These are phyloP conservation scores for Scheffersomyces illinoinensis DNA, from an alignment of 1,139 yeast species.

Conservation along the genomic window DNA sequence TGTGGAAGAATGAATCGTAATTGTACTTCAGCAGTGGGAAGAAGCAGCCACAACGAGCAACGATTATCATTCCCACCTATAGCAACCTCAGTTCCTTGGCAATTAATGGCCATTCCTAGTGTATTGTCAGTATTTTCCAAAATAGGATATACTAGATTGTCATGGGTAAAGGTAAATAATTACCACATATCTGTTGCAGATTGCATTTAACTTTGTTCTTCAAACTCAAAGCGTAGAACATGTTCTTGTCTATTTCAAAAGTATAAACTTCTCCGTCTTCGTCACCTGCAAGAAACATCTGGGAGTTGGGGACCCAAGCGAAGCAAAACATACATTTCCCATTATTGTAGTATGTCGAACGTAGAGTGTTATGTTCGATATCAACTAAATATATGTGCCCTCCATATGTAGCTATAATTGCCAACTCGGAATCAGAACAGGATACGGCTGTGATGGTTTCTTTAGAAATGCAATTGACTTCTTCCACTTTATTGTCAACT, in stretches of 20 bases:
- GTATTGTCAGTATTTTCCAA: slow-evolving; percentile 8
- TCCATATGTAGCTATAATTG: slow-evolving; percentile 54
- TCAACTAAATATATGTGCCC: slow-evolving; percentile 28
- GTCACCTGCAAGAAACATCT: slow-evolving; percentile 62
- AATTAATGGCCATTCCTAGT: slow-evolving; percentile 56
- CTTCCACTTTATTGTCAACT: slow-evolving; percentile 45
- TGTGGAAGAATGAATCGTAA: slow-evolving; percentile 45
- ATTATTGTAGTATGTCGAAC: slow-evolving; percentile 29
- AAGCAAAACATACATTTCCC: slow-evolving; percentile 57
- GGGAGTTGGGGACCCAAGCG: slow-evolving; percentile 56
- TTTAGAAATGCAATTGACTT: slow-evolving; percentile 20
- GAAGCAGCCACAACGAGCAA: slow-evolving; percentile 67
- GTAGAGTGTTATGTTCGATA: slow-evolving; percentile 8
- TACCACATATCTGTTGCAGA: slow-evolving; percentile 72
- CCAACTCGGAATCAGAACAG: slow-evolving; percentile 46
- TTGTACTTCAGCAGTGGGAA: slow-evolving; percentile 39
- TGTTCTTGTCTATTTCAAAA: slow-evolving; percentile 31
- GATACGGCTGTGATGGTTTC: slow-evolving; percentile 60
- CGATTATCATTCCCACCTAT: slow-evolving; percentile 76
- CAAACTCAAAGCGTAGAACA: slow-evolving; percentile 7
- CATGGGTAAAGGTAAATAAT: slow-evolving; percentile 5
- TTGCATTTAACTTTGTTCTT: slow-evolving; percentile 46
- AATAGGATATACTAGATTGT: background rate
- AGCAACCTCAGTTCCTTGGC: slow-evolving; percentile 52
- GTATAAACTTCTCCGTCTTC: slow-evolving; percentile 62